phyloP scores from a whole-genome alignment of 31 red algal species.

The Odonthalia washingtoniensis region DNA sequence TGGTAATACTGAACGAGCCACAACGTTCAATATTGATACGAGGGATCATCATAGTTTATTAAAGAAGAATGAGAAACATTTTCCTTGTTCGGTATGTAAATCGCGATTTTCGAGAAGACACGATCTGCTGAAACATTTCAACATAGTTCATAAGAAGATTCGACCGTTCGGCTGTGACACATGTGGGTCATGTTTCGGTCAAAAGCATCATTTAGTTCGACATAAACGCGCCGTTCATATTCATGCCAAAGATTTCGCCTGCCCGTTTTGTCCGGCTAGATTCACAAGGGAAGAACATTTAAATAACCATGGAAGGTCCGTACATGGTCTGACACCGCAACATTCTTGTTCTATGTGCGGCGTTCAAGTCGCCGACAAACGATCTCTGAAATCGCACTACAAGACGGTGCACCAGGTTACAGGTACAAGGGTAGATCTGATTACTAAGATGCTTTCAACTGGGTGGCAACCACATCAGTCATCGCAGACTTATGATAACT shows the following conservation, averaged over 20 bases:
- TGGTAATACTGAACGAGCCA: too few relatives aligned
- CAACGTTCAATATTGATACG: too few relatives aligned
- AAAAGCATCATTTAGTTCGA: constrained; percentile 65
- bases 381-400: not conserved
- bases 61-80: constrained; percentile 28
- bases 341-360: not conserved
- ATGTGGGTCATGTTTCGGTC: constrained; percentile 60
- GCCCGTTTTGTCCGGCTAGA: constrained; percentile 3
- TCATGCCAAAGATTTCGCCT: constrained; percentile 33
- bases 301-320: constrained; percentile 28
- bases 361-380: not conserved
- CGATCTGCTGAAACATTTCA: constrained; percentile 69
- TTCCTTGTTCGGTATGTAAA: constrained; percentile 30
- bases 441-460: too few relatives aligned
- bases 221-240: constrained; percentile 65
- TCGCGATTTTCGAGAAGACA: constrained; percentile 50
- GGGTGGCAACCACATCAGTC: not conserved
- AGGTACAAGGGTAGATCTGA: not conserved
- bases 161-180: constrained; percentile 63
- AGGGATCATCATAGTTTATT: too few relatives aligned
- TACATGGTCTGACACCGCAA: constrained; percentile 17
- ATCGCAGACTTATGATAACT: too few relatives aligned
- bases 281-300: constrained; percentile 61
- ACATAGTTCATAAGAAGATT: constrained; percentile 67
- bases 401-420: not conserved